phyloP scores from a whole-genome alignment of 495 filamentous ascomycete species.

The Bathelium albidoporum region DNA sequence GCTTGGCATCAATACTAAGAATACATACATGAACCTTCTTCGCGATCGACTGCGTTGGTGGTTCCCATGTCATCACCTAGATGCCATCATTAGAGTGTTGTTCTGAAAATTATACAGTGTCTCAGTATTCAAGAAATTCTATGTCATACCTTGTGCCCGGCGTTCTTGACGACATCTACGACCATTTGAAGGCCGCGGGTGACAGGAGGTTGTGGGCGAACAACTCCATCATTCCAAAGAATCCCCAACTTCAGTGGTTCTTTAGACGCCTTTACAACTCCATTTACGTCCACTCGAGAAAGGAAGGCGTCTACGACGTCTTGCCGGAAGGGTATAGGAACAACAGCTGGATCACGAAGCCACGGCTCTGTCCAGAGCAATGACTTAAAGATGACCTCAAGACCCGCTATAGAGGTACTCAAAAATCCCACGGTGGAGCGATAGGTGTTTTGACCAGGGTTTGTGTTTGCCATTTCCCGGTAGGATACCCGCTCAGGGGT shows the following conservation, averaged over 20 bases:
- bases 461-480: neutral
- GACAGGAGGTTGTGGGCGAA: conserved; percentile 62
- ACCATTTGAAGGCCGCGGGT: conserved; percentile 48
- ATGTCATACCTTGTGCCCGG: neutral
- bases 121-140: neutral
- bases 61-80: neutral
- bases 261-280: too few species aligned
- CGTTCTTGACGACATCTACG: conserved; percentile 38
- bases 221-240: conserved; percentile 60
- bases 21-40: neutral
- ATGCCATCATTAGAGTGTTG: too few species aligned
- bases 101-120: neutral
- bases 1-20: neutral
- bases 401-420: neutral
- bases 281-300: neutral
- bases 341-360: conserved; percentile 13
- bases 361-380: conserved; percentile 15
- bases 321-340: conserved; percentile 17
- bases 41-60: neutral
- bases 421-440: neutral
- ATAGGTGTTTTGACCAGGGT: neutral
- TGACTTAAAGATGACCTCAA: conserved; percentile 46
- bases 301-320: neutral
- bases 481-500: conserved; percentile 3
- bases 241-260: conserved; percentile 50